Conservation (phyloP, 2,329 filamentous ascomycete species). For the Scopulariopsis brevicaulis region DNA sequence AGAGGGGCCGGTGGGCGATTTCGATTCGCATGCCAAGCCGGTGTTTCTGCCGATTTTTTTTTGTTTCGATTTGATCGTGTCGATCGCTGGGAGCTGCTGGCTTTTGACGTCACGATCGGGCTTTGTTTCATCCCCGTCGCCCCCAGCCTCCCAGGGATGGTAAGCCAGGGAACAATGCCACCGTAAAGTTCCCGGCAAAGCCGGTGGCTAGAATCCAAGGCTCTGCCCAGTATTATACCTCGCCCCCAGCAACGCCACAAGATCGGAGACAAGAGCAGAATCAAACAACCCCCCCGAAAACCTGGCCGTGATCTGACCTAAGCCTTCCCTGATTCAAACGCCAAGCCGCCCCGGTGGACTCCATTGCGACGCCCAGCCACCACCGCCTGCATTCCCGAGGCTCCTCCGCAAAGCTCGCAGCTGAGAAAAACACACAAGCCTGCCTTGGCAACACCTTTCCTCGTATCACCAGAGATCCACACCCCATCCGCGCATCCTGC, state of each 20-base stretch:
- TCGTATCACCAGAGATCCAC: no score
- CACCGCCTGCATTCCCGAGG: not conserved
- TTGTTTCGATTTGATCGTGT: not conserved
- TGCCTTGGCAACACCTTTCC: no score
- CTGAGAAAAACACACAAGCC: no score
- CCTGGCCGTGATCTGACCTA: not conserved
- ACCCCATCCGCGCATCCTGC: no score
- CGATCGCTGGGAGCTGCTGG: not conserved
- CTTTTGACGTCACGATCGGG: not conserved
- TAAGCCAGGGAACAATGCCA: no score
- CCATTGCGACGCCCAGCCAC: not conserved
- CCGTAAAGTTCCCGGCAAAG: no score
- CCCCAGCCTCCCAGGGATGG: no score
- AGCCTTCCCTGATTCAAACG: not conserved
- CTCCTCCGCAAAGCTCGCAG: not conserved
- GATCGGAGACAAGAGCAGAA: not conserved
- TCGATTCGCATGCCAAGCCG: not conserved
- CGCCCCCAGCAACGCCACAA: not conserved
- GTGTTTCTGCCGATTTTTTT: not conserved
- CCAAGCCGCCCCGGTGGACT: not conserved
- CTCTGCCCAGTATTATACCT: not conserved
- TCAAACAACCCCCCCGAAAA: not conserved
- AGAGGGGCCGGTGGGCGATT: not conserved
- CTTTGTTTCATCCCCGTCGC: no score
- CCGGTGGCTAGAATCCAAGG: not conserved